phyloP scores from a whole-genome alignment of 371 early-diverging fungal species.

The Massospora cicadina region DNA sequence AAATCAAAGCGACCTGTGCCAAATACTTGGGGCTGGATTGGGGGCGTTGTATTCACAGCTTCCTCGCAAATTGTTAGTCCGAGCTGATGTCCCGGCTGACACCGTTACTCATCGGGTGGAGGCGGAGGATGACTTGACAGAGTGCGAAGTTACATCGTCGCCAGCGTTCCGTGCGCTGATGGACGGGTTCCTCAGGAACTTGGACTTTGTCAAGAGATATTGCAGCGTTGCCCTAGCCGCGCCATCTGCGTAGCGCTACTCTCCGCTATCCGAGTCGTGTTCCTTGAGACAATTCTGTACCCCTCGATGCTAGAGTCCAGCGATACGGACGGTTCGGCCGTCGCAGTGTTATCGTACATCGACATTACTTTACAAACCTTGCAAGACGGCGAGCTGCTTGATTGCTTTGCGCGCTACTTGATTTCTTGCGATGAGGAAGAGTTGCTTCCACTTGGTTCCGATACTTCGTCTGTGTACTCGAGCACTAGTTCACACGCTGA shows the following conservation, averaged over 20 bases:
- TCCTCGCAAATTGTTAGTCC: conserved; percentile 54
- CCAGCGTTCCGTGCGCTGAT: conserved; percentile 50
- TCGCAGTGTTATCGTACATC: conserved; percentile 75
- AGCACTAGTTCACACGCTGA: background rate
- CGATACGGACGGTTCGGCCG: conserved; percentile 80
- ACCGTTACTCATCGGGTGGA: conserved; percentile 20
- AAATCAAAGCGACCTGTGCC: conserved; percentile 56
- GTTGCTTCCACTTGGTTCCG: background rate
- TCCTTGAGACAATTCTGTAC: conserved; percentile 70
- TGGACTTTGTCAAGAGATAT: conserved; percentile 68
- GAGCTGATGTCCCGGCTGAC: conserved; percentile 22
- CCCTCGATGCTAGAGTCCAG: conserved; percentile 72
- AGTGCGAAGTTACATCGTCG: conserved; percentile 30
- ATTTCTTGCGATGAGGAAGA: conserved; percentile 41
- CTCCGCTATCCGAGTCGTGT: conserved; percentile 44
- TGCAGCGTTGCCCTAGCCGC: conserved; percentile 57
- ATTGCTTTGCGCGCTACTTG: conserved; percentile 51
- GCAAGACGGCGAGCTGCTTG: conserved; percentile 51
- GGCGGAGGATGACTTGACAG: conserved; percentile 14
- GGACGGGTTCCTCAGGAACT: conserved; percentile 52
- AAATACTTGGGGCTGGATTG: conserved; percentile 64
- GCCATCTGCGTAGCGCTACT: conserved; percentile 43
- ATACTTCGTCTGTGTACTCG: background rate
- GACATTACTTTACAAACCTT: conserved; percentile 58
- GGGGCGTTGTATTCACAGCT: conserved; percentile 84